A percentile compares a stretch with the other conserved stretches of the same genome.
Conservation (phyloP, 805 yeast genomes). For the Nakazawaea molendinolei region DNA sequence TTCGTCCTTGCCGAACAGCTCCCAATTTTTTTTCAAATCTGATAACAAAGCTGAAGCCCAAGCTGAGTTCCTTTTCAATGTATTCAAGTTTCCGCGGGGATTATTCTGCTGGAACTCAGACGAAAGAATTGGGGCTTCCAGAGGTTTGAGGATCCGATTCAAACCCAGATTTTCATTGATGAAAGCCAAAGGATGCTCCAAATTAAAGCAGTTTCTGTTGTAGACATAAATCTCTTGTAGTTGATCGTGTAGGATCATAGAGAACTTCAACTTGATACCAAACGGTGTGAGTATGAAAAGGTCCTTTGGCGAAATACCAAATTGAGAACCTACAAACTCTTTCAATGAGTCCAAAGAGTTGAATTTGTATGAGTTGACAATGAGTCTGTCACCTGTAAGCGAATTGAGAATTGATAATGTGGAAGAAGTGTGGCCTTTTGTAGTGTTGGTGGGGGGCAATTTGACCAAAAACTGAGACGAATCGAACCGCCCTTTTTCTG, state of each 20-base stretch:
- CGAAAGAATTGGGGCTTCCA: constrained; percentile 23
- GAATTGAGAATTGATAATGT: constrained; percentile 31
- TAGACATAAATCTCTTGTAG: constrained; percentile 51
- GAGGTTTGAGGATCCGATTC: constrained; percentile 29
- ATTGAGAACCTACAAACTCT: constrained; percentile 31
- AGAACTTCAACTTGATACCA: constrained; percentile 54
- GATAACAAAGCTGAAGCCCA: constrained; percentile 32
- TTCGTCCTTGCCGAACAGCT: constrained; percentile 12
- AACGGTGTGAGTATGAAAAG: constrained; percentile 54
- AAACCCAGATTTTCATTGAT: constrained; percentile 13
- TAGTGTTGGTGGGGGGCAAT: background rate
- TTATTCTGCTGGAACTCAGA: constrained; percentile 23
- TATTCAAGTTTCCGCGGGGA: constrained; percentile 30
- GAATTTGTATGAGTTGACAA: constrained; percentile 32
- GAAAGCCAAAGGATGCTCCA: too few relatives aligned
- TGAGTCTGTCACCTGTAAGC: constrained; percentile 33
- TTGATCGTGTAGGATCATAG: constrained; percentile 40
- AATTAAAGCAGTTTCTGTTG: constrained; percentile 53
- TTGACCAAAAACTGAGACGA: constrained; percentile 1
- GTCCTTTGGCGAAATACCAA: constrained; percentile 33
- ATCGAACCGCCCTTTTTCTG: background rate
- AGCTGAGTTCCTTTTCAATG: constrained; percentile 29
- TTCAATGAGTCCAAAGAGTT: constrained; percentile 35
- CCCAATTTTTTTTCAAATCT: constrained; percentile 23
- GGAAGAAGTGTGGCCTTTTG: constrained; percentile 4